phyloP scores from a whole-genome alignment of 139 green algal genomes.

The Zygnema cylindricum region DNA sequence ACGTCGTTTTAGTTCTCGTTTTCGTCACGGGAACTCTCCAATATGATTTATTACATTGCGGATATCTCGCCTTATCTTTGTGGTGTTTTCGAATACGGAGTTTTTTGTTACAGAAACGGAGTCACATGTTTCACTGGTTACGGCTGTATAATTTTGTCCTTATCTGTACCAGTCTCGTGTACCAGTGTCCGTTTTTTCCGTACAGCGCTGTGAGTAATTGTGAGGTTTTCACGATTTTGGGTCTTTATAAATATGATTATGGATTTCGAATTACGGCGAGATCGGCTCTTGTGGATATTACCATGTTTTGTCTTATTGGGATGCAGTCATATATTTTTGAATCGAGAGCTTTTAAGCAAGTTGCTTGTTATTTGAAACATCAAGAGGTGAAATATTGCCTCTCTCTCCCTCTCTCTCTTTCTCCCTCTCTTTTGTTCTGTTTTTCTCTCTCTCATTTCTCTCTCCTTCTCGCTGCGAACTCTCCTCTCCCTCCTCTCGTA shows the following conservation, averaged over 20 bases:
- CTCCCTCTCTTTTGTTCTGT: no score
- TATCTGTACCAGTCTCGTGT: constrained; percentile 38
- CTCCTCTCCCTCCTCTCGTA: no score
- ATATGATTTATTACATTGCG: constrained; percentile 57
- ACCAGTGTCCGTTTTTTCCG: constrained; percentile 49
- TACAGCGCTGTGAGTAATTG: constrained; percentile 11
- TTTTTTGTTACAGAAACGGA: not conserved
- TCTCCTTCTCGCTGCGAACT: no score
- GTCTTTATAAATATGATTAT: constrained; percentile 59
- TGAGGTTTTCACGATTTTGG: constrained; percentile 29
- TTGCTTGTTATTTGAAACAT: constrained; percentile 12
- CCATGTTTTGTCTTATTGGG: constrained; percentile 46
- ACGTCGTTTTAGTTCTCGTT: constrained; percentile 47
- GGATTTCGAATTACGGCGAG: constrained; percentile 37
- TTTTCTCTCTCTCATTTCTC: no score
- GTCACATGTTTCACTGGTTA: constrained; percentile 15
- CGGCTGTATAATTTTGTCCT: constrained; percentile 54
- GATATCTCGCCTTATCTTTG: constrained; percentile 49
- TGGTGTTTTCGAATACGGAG: constrained; percentile 23
- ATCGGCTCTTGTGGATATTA: constrained; percentile 52
- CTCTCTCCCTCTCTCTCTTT: no score
- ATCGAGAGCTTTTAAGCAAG: constrained; percentile 23
- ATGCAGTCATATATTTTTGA: constrained; percentile 26
- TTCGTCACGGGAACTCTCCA: constrained; percentile 51
- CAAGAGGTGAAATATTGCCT: constrained; percentile 23